Conservation (phyloP, 2,329 filamentous ascomycete species). For the Aureobasidium zeae region DNA sequence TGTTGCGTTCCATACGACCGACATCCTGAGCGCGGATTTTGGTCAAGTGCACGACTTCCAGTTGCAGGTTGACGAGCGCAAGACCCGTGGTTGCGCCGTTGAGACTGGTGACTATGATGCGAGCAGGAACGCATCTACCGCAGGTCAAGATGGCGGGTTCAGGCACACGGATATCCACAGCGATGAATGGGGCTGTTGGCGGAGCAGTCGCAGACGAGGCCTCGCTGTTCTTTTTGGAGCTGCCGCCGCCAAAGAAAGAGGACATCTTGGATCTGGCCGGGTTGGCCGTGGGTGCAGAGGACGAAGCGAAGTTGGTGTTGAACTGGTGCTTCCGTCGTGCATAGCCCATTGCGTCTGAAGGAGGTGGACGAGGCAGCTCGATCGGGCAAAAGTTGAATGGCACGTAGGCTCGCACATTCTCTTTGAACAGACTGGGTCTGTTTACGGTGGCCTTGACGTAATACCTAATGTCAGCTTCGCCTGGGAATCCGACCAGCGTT, state of each 20-base stretch:
- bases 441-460: constrained; percentile 94
- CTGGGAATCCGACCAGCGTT: constrained; percentile 76
- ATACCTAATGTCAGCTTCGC: constrained; percentile 83
- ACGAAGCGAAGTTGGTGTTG: constrained; percentile 21
- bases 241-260: constrained; percentile 49
- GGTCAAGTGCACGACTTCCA: constrained; percentile 73
- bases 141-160: constrained; percentile 83
- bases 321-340: constrained; percentile 64
- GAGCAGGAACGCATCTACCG: constrained; percentile 73
- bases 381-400: constrained; percentile 86
- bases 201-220: constrained; percentile 1
- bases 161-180: constrained; percentile 75
- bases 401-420: constrained; percentile 61
- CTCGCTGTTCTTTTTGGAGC: constrained; percentile 24
- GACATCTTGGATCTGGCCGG: constrained; percentile 43
- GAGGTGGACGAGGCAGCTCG: constrained; percentile 66
- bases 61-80: constrained; percentile 68
- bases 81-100: constrained; percentile 59
- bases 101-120: constrained; percentile 69
- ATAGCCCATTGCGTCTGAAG: constrained; percentile 68
- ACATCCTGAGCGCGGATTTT: constrained; percentile 70
- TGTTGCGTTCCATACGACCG: constrained; percentile 56
- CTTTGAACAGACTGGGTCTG: constrained; percentile 78
- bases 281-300: constrained; percentile 13
- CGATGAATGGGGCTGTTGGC: constrained; percentile 46